phyloP scores from a whole-genome alignment of 2,329 filamentous ascomycete species.

The Talaromyces sp. region DNA sequence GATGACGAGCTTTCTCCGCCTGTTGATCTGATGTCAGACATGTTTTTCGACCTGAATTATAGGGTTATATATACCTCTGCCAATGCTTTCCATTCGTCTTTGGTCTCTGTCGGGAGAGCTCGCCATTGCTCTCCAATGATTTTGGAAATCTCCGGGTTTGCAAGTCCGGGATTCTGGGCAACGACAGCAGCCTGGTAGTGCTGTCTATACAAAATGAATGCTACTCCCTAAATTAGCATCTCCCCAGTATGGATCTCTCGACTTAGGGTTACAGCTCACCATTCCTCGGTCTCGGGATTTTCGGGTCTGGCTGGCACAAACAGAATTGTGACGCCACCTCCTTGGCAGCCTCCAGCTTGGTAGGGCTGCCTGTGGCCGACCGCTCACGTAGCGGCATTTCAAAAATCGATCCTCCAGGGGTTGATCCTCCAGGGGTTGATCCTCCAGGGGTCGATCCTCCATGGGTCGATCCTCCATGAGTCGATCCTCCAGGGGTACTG shows the following conservation, averaged over 20 bases:
- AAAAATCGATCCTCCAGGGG: background rate
- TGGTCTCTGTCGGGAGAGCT: slow-evolving; percentile 65
- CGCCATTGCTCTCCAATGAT: slow-evolving; percentile 95
- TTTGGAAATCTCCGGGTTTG: slow-evolving; percentile 95
- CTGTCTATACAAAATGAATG: slow-evolving; percentile 96
- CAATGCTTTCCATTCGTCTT: slow-evolving; percentile 80
- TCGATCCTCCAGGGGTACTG: background rate
- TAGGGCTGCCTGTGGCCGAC: slow-evolving; percentile 29
- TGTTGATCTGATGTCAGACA: slow-evolving; percentile 25
- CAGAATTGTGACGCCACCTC: slow-evolving; percentile 53
- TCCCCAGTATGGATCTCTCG: background rate
- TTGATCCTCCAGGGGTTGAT: too few species aligned
- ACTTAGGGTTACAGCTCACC: slow-evolving; percentile 44
- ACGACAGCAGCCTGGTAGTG: slow-evolving; percentile 82
- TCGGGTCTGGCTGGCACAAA: slow-evolving; percentile 65
- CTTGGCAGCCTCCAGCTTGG: slow-evolving; percentile 28
- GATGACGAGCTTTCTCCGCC: slow-evolving; percentile 86
- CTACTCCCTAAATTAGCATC: slow-evolving; percentile 44
- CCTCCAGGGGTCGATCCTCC: too few species aligned
- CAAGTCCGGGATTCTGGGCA: slow-evolving; percentile 75
- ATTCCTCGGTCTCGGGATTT: slow-evolving; percentile 66
- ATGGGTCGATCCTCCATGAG: too few species aligned
- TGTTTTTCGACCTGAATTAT: background rate
- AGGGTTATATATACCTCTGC: slow-evolving; percentile 58
- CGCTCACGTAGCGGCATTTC: slow-evolving; percentile 16